Evolutionary conservation across 75 land plant genomes (phyloP), one percentile per base, ranked within the genome.

Genomic region (Pinus tabuliformis): DNA sequence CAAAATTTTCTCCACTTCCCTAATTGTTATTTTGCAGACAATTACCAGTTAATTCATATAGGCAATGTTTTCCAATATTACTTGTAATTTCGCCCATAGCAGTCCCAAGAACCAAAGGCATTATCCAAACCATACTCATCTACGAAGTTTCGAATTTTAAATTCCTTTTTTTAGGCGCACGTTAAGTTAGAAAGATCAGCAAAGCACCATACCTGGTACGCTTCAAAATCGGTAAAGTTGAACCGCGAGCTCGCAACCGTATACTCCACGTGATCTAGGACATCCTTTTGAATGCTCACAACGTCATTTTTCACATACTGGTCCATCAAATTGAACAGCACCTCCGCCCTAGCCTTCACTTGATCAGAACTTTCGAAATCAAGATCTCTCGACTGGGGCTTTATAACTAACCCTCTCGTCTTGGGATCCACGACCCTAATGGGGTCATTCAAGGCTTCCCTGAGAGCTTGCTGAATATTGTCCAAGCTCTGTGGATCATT

Each of bases 151-250:
- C 9, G 11, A 9, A 49, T 0, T 49, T 1, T 49, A 49, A 49
- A 49, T 11, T 49, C 54, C 54, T 49, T 49, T 49, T 49, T 49
- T 49, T 49, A 9, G 1, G 54, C 12, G 54, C 54, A 49, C 9
- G 54, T 49, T 49, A 49, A 49, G 54, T 49, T 49, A 49, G 54
- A 49, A 49, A 9, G 54, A 49, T 49, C 54, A 49, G 54, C 54
- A 11, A 49, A 49, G 12, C 54, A 49, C 12, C 54, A 7, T n/a
- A 90, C 94, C 94, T 87, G 89, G 77, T 89, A 92, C 57, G 94
- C 94, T 76, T 92, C 92, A 77, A 90, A 92, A 83, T 92, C 94
- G 57, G 86, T 85, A 70, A 92, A 92, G 76, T 79, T 76, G 75
- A 92, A 89, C 33, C 92, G 76, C 26, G 90, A 90, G 62, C 90